Conservation (phyloP, 2,329 filamentous ascomycete species). For the Sporothrix curviconia region DNA sequence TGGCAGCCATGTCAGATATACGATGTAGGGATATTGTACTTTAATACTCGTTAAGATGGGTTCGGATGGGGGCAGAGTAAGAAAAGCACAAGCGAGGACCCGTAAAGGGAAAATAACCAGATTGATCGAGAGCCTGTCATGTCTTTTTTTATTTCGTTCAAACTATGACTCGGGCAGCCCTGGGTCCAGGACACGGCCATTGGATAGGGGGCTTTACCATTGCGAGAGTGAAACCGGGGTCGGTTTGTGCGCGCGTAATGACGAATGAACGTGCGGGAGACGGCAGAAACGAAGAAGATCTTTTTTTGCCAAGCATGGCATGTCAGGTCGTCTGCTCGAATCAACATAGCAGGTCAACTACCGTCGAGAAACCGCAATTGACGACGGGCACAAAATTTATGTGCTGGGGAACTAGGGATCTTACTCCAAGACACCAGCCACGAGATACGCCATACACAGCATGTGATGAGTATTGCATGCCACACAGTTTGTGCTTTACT, state of each 20-base stretch:
- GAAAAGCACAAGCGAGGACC: neutral
- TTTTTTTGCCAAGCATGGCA: neutral
- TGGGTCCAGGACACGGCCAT: neutral
- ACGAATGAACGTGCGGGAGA: constrained; percentile 1
- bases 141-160: neutral
- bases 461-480: neutral
- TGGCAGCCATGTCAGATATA: no score
- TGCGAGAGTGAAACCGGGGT: constrained; percentile 6
- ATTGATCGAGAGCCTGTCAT: neutral
- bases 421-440: neutral
- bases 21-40: no score
- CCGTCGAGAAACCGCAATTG: neutral
- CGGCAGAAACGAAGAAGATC: neutral
- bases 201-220: neutral
- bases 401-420: no score
- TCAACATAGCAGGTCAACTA: neutral
- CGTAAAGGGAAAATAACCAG: neutral
- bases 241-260: neutral
- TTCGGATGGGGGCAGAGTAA: neutral
- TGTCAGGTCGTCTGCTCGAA: neutral
- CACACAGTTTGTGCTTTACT: neutral
- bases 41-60: no score
- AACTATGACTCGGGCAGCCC: neutral
- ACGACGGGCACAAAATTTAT: no score
- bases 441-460: neutral